Evolutionary conservation across 441 rosid genomes (phyloP).

Genomic region (Jatropha podagrica): DNA sequence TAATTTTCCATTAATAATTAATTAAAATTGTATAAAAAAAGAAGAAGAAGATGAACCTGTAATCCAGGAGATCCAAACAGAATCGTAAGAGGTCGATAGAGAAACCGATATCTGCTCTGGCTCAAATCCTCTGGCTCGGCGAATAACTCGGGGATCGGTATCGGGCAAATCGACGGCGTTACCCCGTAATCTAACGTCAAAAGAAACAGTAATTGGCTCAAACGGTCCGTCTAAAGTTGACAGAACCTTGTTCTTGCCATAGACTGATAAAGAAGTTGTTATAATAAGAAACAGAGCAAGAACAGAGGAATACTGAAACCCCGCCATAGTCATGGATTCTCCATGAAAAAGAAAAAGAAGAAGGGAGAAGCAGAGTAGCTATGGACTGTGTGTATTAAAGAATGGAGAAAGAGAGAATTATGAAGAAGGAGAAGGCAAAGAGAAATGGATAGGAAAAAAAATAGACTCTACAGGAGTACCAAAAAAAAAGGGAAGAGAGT

Average conservation of each 20-base stretch:
- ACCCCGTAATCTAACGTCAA: conserved; percentile 61
- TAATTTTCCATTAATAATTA: not conserved
- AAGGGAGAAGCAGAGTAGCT: not conserved
- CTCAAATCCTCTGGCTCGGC: conserved; percentile 57
- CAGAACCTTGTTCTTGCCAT: conserved; percentile 36
- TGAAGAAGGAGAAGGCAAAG: not conserved
- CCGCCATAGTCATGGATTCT: not conserved
- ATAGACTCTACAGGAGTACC: not conserved
- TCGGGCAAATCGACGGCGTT: conserved; percentile 76
- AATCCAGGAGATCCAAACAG: conserved; percentile 91
- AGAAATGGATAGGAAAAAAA: not conserved
- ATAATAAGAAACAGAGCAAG: not conserved
- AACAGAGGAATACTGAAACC: not conserved
- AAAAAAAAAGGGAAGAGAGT: not conserved
- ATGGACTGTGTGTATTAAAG: not conserved
- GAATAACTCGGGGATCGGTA: conserved; percentile 71
- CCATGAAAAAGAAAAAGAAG: not conserved
- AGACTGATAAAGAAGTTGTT: not conserved
- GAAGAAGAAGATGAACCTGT: conserved; percentile 47
- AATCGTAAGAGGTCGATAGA: conserved; percentile 58
- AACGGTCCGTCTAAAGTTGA: conserved; percentile 81
- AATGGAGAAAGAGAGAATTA: not conserved
- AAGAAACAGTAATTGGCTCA: conserved; percentile 66
- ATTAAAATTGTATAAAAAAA: not conserved
- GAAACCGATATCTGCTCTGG: conserved; percentile 85